Evolutionary conservation across 768 basidiomycete species (phyloP).

Genomic region (Lactarius psammicola): DNA sequence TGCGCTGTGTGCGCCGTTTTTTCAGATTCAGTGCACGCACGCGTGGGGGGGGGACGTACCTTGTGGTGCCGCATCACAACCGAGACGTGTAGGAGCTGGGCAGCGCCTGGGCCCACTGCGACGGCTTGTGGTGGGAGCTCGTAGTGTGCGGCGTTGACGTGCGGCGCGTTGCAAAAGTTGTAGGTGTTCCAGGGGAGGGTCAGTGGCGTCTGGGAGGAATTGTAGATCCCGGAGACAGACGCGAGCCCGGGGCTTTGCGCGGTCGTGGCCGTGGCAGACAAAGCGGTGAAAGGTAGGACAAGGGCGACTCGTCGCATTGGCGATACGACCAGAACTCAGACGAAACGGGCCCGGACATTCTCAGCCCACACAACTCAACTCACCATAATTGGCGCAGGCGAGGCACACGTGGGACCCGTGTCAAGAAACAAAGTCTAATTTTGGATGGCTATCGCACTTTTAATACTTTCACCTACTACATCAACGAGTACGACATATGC

Average conservation of each 20-base stretch:
- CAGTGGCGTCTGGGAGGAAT: slow-evolving; percentile 44
- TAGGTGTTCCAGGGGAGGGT: slow-evolving; percentile 49
- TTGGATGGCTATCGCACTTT: slow-evolving; percentile 1
- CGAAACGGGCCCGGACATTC: neutral
- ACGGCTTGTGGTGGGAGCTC: slow-evolving; percentile 31
- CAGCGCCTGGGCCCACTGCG: slow-evolving; percentile 26
- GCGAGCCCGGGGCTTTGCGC: neutral
- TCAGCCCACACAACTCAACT: neutral
- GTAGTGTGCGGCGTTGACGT: slow-evolving; percentile 44
- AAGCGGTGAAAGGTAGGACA: neutral
- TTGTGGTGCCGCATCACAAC: slow-evolving; percentile 50
- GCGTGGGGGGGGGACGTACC: slow-evolving; percentile 31
- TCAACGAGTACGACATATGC: neutral
- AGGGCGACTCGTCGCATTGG: neutral
- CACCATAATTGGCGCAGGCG: neutral
- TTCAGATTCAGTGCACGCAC: neutral
- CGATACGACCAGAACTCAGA: too few relatives aligned
- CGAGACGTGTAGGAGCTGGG: slow-evolving; percentile 43
- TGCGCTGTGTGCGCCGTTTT: slow-evolving; percentile 36
- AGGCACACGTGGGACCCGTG: neutral
- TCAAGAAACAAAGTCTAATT: slow-evolving; percentile 12
- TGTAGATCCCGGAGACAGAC: slow-evolving; percentile 42
- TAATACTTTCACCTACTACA: slow-evolving; percentile 10
- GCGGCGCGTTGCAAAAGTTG: slow-evolving; percentile 54
- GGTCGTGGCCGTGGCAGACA: neutral